A percentile compares a stretch with the other conserved stretches of the same genome.
Evolutionary conservation across 257 asterid genomes (phyloP).

Genomic region (Perilla frutescens): DNA sequence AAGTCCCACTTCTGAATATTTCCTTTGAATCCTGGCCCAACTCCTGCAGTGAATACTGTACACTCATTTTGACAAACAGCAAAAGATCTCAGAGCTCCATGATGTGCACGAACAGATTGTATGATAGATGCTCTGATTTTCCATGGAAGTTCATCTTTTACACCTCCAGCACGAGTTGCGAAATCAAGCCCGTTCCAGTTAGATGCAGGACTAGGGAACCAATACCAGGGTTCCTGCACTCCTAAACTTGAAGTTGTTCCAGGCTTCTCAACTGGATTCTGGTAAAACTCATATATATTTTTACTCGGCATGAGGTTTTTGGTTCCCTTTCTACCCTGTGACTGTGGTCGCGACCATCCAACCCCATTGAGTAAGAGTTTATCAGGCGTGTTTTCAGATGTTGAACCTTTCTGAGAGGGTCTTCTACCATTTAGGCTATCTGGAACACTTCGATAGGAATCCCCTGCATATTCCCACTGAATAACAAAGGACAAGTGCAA

Average conservation of each 20-base stretch:
- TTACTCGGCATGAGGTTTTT: conserved; percentile 49
- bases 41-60: conserved; percentile 92
- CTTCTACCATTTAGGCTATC: conserved; percentile 60
- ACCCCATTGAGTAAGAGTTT: conserved; percentile 74
- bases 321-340: conserved; percentile 62
- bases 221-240: conserved; percentile 84
- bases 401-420: conserved; percentile 53
- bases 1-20: conserved; percentile 91
- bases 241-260: conserved; percentile 52
- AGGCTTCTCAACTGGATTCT: conserved; percentile 54
- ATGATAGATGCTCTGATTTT: conserved; percentile 85
- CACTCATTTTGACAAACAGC: conserved; percentile 89
- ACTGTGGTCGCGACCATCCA: conserved; percentile 91
- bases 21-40: conserved; percentile 95
- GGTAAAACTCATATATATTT: conserved; percentile 47
- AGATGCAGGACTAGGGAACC: conserved; percentile 87
- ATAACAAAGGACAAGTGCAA: conserved; percentile 44
- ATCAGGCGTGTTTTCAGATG: conserved; percentile 61
- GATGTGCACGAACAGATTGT: conserved; percentile 91
- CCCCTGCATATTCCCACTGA: conserved; percentile 89
- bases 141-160: conserved; percentile 94
- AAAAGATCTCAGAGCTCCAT: conserved; percentile 89
- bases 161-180: conserved; percentile 72
- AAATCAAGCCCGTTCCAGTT: conserved; percentile 76
- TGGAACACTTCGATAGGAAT: conserved; percentile 56